These are phyloP conservation scores for Arachis hypogaea DNA, from an alignment of 306 rosid species.

Conservation along the genomic window DNA sequence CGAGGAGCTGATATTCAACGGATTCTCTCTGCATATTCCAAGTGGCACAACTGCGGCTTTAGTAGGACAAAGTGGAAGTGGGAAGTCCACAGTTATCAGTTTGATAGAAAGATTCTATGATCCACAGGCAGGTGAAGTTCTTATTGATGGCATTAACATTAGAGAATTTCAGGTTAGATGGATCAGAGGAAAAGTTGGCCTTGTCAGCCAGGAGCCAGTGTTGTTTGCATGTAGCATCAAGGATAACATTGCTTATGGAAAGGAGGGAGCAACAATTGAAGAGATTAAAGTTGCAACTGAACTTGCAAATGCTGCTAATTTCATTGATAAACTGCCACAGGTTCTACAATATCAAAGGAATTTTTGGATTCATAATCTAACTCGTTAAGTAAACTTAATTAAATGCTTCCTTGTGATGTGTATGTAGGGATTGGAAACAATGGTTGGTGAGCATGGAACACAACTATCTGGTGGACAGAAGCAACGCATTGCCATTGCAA, in stretches of 20 bases:
- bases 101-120: slow-evolving; percentile 81
- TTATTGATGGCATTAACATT: slow-evolving; percentile 64
- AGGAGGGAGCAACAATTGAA: slow-evolving; percentile 70
- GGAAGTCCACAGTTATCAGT: slow-evolving; percentile 80
- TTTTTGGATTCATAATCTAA: slow-evolving; percentile 16
- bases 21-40: slow-evolving; percentile 63
- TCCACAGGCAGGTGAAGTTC: slow-evolving; percentile 72
- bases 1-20: slow-evolving; percentile 67
- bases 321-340: slow-evolving; percentile 79
- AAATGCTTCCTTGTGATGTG: neutral
- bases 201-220: slow-evolving; percentile 86
- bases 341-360: slow-evolving; percentile 36
- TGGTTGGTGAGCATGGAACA: slow-evolving; percentile 88
- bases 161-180: slow-evolving; percentile 74
- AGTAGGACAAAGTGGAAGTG: slow-evolving; percentile 90
- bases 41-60: slow-evolving; percentile 73
- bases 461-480: slow-evolving; percentile 87
- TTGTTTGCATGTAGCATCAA: slow-evolving; percentile 70
- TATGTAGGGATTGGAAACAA: slow-evolving; percentile 65
- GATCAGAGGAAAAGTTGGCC: slow-evolving; percentile 80
- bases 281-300: slow-evolving; percentile 68
- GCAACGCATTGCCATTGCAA: slow-evolving; percentile 82
- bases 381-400: slow-evolving; percentile 8
- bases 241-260: slow-evolving; percentile 80
- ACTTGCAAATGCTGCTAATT: slow-evolving; percentile 79